Conservation (phyloP, 192 early-diverging fungal species). For the Dimargaris verticillata region DNA sequence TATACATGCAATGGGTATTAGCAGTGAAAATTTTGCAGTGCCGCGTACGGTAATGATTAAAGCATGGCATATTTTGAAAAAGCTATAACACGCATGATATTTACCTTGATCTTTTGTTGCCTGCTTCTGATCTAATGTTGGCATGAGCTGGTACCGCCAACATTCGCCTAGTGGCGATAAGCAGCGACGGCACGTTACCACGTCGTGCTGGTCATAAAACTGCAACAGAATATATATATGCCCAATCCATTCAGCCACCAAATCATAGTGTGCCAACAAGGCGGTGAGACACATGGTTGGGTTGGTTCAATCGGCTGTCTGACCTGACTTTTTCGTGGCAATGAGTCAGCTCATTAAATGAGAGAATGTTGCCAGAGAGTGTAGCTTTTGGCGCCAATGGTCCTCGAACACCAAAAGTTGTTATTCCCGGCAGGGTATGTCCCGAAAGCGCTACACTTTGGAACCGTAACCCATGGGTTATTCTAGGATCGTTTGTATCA, state of each 20-base stretch:
- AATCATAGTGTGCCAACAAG: not conserved
- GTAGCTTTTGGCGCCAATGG: not conserved
- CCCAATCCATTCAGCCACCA: not conserved
- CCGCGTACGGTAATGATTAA: not conserved
- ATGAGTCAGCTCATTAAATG: not conserved
- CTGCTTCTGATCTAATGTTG: not conserved
- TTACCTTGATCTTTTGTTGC: not conserved
- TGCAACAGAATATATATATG: not conserved
- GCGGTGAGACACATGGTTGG: not conserved
- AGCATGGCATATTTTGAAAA: not conserved
- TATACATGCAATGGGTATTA: not conserved
- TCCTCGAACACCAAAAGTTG: too few species aligned
- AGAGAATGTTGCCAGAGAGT: not conserved
- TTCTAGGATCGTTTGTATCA: conserved; percentile 10
- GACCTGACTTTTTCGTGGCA: not conserved
- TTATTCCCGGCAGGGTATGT: too few species aligned
- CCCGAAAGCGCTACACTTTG: too few species aligned
- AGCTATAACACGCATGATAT: not conserved
- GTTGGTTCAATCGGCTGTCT: not conserved
- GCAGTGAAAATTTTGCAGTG: not conserved
- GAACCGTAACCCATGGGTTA: not conserved
- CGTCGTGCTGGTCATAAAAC: not conserved
- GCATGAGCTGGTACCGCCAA: not conserved
- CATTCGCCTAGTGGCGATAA: not conserved
- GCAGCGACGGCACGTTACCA: not conserved